Evolutionary conservation across 805 yeast species (phyloP), one percentile per base, ranked within the genome.

Genomic region (Cyberlindnera meyerae): DNA sequence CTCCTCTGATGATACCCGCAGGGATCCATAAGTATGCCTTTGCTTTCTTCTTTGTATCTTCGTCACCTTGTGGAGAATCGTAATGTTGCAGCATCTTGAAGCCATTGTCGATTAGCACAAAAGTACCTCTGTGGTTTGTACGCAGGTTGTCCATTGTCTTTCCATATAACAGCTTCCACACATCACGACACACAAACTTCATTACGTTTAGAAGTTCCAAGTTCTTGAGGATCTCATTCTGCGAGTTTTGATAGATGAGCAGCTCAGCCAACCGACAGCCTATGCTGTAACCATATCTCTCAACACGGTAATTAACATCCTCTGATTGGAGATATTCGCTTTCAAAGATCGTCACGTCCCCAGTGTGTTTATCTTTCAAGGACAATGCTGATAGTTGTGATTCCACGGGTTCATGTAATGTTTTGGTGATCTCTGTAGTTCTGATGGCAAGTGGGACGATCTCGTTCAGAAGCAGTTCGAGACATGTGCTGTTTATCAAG

Each of bases 141-240:
- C 95, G 74, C 40, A 93, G 68, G 48, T 87, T 88, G 57, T 89
- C 97, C 68, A 93, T 85, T 57, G 84, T 96, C 60, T 88, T 90
- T 26, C 79, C 76, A 61, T 77, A 87, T 20, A 90, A 55, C 36
- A 72, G 62, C 49, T 75, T 78, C 97, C 97, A 93, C 20, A 89
- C 82, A 48, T 89, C 97, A 31, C 95, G 73, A 57, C 97, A 89
- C 5, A 93, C 75, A 57, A 86, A 88, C 61, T 90, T 90, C 86
- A 93, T 85, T 27, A 90, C 73, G 46, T 85, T 89, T 26, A 90
- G 61, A 11, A 83, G 69, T 43, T 84, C 89, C 68, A 54, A 79
- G 58, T 57, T 75, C 46, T 60, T 60, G 34, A 58, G 57, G 22
- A 66, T 66, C 45, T 75, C 57, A 38, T 71, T 62, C 12, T 72